Base-by-base conservation (phyloP, 2,329 filamentous ascomycete species). In the Hypoxylon sp. region DNA sequence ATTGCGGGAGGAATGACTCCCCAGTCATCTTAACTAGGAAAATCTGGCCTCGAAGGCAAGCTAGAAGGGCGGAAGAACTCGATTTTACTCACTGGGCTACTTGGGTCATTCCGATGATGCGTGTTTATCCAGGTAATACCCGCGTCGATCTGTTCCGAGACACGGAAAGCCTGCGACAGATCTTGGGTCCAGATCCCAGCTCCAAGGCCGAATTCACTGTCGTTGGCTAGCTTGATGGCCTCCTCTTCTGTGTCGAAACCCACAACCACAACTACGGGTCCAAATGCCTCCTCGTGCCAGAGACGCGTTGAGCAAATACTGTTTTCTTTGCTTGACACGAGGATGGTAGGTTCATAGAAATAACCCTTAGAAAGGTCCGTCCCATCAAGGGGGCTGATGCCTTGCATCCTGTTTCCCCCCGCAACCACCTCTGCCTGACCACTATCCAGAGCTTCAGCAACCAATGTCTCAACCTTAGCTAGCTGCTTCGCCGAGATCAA, bases 281-380 rank as follows among this genome's bases (percentile, higher is more conserved):
- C 93, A 79, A 96, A 96, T 66, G 94, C 93, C 80, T 96, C 93
- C 78, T 94, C 91, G 74, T 89, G 87, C 84, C 92, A 91, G 73
- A 96, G 91, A 77, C 89, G 89, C 80, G 92, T 91, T 76, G 88
- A 81, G 37, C 88, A 85, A 88, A 94, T 85, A 75, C 88, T 88
- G 70, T 87, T 85, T 81, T 84, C 69, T 84, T 86, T 14, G 81
- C 77, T 81, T 75, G 85, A 81, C 0, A 77, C 76, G 27, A 97
- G 85, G 1, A 97, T 87, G 0, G 94, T 97, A 0, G 93, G 93
- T 56, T 92, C 86, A 80, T 90, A 97, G 82, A 93, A 97, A 79
- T 94, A 94, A 1, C 88, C 84, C 79, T 84, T 84, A 0, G 81
- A 79, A 30, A 90, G 84, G 54, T 88, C 83, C 1, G 79, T 83